A percentile compares a stretch with the other conserved stretches of the same genome.
phyloP scores from a whole-genome alignment of 148 eudicot genomes.

The Vaccinium darrowii region DNA sequence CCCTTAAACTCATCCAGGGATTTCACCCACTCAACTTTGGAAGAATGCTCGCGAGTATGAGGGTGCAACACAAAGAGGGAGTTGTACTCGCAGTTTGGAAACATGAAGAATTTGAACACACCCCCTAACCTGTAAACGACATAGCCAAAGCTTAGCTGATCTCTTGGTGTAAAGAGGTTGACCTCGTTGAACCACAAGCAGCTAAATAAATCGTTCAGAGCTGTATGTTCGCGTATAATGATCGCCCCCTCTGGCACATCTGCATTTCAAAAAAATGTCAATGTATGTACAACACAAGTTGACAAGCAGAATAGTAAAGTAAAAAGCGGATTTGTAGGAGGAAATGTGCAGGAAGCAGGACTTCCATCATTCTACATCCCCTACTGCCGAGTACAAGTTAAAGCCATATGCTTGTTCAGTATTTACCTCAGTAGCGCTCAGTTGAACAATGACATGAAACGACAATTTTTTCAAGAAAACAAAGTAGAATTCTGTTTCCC shows the following conservation, averaged over 20 bases:
- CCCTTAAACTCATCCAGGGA: constrained; percentile 65
- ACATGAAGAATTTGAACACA: constrained; percentile 77
- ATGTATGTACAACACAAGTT: background rate
- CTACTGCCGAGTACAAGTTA: background rate
- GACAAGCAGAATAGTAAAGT: background rate
- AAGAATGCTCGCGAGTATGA: constrained; percentile 91
- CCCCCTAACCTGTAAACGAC: constrained; percentile 70
- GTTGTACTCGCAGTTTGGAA: constrained; percentile 93
- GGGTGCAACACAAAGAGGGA: constrained; percentile 76
- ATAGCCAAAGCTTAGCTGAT: constrained; percentile 94
- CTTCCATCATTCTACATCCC: background rate
- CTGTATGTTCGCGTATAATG: constrained; percentile 83
- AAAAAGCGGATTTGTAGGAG: no score
- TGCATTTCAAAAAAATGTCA: constrained; percentile 33
- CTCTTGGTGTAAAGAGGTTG: constrained; percentile 90
- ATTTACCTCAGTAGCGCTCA: background rate
- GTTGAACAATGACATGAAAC: background rate
- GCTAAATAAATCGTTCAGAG: constrained; percentile 81
- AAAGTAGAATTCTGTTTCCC: background rate
- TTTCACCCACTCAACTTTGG: constrained; percentile 93
- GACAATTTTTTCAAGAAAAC: background rate
- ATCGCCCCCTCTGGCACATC: constrained; percentile 99
- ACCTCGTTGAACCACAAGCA: constrained; percentile 99
- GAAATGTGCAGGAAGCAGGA: background rate
- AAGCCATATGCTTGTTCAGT: background rate